Conservation (phyloP, 352 stramenopile genomes). For the Globisporangium cederbergense region DNA sequence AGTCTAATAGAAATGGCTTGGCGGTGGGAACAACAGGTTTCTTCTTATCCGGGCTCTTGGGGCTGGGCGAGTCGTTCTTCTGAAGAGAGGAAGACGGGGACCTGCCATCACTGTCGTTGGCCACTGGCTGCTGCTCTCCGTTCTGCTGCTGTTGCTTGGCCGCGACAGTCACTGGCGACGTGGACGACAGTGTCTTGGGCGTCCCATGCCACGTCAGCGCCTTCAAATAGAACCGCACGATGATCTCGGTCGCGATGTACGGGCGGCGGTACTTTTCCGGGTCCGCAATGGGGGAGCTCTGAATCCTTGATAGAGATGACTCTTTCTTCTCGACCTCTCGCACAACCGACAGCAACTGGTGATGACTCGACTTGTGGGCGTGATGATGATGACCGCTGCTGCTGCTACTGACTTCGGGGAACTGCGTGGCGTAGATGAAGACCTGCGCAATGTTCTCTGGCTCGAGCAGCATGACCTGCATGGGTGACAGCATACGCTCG, state of each 20-base stretch:
- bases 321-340: not conserved
- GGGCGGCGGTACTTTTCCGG: conserved; percentile 52
- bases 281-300: conserved; percentile 17
- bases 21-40: not conserved
- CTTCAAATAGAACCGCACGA: conserved; percentile 72
- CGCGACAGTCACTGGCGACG: conserved; percentile 4
- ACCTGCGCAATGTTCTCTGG: conserved; percentile 56
- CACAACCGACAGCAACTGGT: not conserved
- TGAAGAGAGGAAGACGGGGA: not conserved
- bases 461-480: conserved; percentile 66
- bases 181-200: conserved; percentile 29
- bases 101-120: not conserved
- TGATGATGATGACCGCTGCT: conserved; percentile 5
- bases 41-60: conserved; percentile 8
- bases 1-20: conserved; percentile 17
- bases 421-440: conserved; percentile 54
- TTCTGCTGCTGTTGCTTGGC: not conserved
- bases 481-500: conserved; percentile 55
- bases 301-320: not conserved
- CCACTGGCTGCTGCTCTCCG: not conserved
- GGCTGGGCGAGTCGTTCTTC: not conserved
- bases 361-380: conserved; percentile 9
- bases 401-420: conserved; percentile 6
- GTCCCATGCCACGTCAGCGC: conserved; percentile 64
- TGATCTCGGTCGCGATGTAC: conserved; percentile 71